phyloP scores from a whole-genome alignment of 1,284 basidiomycete species.

The Apiotrichum akiyoshidainum region DNA sequence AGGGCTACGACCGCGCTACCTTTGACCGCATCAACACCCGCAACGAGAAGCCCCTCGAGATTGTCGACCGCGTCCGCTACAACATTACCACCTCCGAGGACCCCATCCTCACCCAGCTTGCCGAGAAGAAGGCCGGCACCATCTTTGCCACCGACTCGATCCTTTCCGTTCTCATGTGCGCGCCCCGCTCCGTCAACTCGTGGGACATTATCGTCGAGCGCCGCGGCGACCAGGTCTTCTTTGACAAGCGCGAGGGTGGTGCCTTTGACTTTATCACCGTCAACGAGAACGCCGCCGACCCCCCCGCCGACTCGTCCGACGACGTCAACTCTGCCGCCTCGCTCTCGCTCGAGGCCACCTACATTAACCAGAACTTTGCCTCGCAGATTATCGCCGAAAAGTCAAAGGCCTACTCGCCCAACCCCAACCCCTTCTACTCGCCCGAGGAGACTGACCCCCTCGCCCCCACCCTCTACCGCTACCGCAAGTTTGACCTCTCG shows the following conservation, averaged over 20 bases:
- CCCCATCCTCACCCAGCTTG: constrained; percentile 86
- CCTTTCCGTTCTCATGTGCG: constrained; percentile 92
- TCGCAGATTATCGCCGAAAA: constrained; percentile 88
- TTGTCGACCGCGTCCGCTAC: constrained; percentile 93
- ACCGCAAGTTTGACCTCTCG: constrained; percentile 92
- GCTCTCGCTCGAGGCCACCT: constrained; percentile 93
- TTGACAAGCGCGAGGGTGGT: constrained; percentile 98
- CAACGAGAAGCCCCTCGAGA: constrained; percentile 82
- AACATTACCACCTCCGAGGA: constrained; percentile 97
- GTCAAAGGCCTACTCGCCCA: constrained; percentile 58
- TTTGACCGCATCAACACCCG: constrained; percentile 96
- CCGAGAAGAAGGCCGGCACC: constrained; percentile 70
- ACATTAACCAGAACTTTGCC: constrained; percentile 98
- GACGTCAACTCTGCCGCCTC: constrained; percentile 83
- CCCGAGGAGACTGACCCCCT: constrained; percentile 90
- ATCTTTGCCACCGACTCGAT: constrained; percentile 96
- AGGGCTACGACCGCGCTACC: constrained; percentile 80
- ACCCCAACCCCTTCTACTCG: constrained; percentile 94
- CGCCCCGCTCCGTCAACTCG: constrained; percentile 91
- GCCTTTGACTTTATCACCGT: constrained; percentile 96
- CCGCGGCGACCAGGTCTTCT: constrained; percentile 88
- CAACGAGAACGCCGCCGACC: constrained; percentile 97
- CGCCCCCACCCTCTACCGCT: constrained; percentile 93
- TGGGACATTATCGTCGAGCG: constrained; percentile 98
- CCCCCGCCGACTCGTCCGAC: constrained; percentile 79